Conservation (phyloP, 306 rosid species). For the Malus sylvestris region DNA sequence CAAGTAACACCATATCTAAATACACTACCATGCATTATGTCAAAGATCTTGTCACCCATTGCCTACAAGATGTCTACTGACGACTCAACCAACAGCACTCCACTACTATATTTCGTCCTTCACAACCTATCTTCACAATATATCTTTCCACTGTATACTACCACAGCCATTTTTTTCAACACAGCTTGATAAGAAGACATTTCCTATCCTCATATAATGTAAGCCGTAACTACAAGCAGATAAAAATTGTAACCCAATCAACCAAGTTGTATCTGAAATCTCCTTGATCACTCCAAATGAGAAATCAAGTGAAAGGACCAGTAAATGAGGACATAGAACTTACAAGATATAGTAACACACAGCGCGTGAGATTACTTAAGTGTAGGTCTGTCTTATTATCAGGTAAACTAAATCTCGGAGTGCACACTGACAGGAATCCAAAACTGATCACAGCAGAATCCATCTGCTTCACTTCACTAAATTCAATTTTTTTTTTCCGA, state of each 20-base stretch:
- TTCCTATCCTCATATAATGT: neutral
- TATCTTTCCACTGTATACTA: neutral
- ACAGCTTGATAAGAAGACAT: neutral
- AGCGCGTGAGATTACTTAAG: neutral
- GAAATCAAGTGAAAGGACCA: neutral
- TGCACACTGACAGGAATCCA: neutral
- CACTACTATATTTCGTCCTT: neutral
- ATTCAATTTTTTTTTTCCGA: neutral
- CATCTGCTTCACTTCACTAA: neutral
- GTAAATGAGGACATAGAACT: neutral
- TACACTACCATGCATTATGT: neutral
- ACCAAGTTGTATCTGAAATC: neutral
- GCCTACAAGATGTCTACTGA: neutral
- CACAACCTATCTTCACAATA: neutral
- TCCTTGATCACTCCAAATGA: neutral
- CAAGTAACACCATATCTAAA: neutral
- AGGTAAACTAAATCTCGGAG: neutral
- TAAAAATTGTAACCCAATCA: neutral
- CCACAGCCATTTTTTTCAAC: neutral
- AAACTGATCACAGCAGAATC: neutral
- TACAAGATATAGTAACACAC: neutral
- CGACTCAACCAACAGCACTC: neutral
- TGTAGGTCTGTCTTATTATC: neutral
- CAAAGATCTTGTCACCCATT: neutral
- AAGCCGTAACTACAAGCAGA: neutral